Evolutionary conservation across 495 filamentous ascomycete genomes (phyloP).

Genomic region (Penicillium nucicola): DNA sequence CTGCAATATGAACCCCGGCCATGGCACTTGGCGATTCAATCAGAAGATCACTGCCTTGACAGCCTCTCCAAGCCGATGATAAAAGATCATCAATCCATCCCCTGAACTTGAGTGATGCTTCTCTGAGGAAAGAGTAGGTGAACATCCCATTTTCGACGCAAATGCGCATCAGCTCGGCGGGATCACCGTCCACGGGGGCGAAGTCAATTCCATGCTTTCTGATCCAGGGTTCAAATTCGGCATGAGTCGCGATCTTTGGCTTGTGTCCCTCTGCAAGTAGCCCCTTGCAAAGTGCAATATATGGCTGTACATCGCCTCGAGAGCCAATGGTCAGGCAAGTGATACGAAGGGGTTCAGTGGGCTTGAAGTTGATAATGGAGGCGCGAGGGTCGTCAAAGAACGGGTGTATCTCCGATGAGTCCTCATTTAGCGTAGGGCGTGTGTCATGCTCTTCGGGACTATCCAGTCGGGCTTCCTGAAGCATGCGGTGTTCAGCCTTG

Average conservation of each 20-base stretch:
- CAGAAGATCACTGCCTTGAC: constrained; percentile 82
- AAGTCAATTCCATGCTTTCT: constrained; percentile 91
- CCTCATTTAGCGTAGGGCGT: constrained; percentile 32
- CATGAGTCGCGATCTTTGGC: constrained; percentile 86
- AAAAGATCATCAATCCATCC: constrained; percentile 91
- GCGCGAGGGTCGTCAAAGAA: constrained; percentile 92
- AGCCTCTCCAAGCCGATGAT: constrained; percentile 77
- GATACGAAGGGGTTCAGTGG: constrained; percentile 73
- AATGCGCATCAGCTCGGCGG: constrained; percentile 89
- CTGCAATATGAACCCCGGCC: constrained; percentile 98
- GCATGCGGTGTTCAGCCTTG: constrained; percentile 74
- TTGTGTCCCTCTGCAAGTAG: constrained; percentile 83
- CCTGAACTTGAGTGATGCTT: constrained; percentile 85
- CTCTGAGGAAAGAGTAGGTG: constrained; percentile 83
- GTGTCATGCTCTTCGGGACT: constrained; percentile 56
- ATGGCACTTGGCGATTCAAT: constrained; percentile 97
- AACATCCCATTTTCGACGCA: constrained; percentile 99
- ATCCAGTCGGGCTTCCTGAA: constrained; percentile 73
- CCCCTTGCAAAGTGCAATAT: constrained; percentile 93
- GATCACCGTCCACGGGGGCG: constrained; percentile 81
- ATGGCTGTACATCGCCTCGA: constrained; percentile 93
- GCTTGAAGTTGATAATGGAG: constrained; percentile 95
- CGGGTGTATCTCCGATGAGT: constrained; percentile 50
- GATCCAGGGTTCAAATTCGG: constrained; percentile 86
- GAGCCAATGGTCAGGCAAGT: constrained; percentile 96